A percentile compares a stretch with the other conserved stretches of the same genome.
These are phyloP conservation scores for Boletellus sp. DNA, from an alignment of 1,284 basidiomycete genomes.

Conservation along the genomic window DNA sequence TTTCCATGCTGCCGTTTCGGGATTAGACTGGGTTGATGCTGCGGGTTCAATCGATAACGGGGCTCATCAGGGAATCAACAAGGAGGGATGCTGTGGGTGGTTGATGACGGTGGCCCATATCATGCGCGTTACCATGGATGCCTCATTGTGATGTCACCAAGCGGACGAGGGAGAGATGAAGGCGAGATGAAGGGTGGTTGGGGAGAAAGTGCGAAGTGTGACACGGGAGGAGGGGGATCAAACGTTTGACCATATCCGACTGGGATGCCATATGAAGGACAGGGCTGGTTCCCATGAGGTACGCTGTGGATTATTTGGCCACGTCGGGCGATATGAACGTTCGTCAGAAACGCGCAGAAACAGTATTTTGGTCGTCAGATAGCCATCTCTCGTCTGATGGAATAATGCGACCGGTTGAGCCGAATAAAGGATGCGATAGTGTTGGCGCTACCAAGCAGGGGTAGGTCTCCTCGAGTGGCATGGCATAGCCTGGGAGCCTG, in stretches of 20 bases:
- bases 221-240: neutral
- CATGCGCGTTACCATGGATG: too few species aligned
- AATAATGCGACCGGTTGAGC: constrained; percentile 19
- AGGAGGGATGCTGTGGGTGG: too few species aligned
- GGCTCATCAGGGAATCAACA: too few species aligned
- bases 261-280: constrained; percentile 1
- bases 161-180: too few species aligned
- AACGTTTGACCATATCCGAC: neutral
- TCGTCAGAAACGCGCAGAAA: constrained; percentile 20
- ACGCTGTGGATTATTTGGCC: constrained; percentile 2
- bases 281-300: constrained; percentile 18
- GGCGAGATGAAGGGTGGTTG: neutral
- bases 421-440: constrained; percentile 1
- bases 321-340: constrained; percentile 29
- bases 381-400: constrained; percentile 5
- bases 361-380: constrained; percentile 23
- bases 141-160: too few species aligned
- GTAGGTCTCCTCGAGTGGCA: constrained; percentile 15
- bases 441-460: constrained; percentile 17
- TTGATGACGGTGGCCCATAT: too few species aligned
- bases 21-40: too few species aligned
- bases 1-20: too few species aligned
- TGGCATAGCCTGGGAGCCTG: neutral
- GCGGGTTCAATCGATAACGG: too few species aligned
- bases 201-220: neutral